Base-by-base conservation (phyloP, 768 basidiomycete genomes). In the Rossbeevera mucosa region DNA sequence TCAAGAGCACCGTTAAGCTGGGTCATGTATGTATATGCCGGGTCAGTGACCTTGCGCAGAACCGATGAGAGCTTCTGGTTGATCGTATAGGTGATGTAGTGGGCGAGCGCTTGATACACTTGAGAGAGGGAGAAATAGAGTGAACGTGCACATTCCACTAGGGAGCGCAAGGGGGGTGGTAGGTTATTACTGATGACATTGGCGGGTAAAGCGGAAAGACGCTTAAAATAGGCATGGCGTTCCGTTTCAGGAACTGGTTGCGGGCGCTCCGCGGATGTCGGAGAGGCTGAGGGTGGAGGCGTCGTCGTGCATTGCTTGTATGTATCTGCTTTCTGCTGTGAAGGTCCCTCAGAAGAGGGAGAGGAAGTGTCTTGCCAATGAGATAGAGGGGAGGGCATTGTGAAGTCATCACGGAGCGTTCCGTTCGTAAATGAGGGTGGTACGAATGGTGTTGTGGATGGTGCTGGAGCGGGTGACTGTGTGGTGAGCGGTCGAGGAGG, bases 41-140 rank as follows among this genome's bases (percentile, higher is more conserved):
- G 88, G 56, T 91, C 87, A 51, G 97, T 80, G 25, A 95, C 87
- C 64, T 92, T 90, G 44, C 81, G 76, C 52, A 98, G 77, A 7
- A 91, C 80, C 4, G 85, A 81, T 5, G 91, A 83, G 24, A 94
- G 76, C 20, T 90, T 82, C 48, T 94, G 91, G 63, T 93, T 86
- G 54, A 85, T 81, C 26, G 87, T 86, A 56, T 88, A 88, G 20
- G 86, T 77, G 30, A 86, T 85, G 69, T 94, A 95, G 60, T 94
- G 90, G 47, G 90, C 85, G 40, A 99, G 73, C 0, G 91, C 84
- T 59, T 93, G 84, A 64, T 95, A 88, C 40, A 97, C 81, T 70
- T 97, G 94, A 38, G 90, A 91, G 56, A 93, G 77, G 3, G 92
- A 88, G 65, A 96, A 98, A 33, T 97, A 78, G 51, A 98, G 85